Conservation (phyloP, 805 yeast species). For the Danielozyma ontarioensis region DNA sequence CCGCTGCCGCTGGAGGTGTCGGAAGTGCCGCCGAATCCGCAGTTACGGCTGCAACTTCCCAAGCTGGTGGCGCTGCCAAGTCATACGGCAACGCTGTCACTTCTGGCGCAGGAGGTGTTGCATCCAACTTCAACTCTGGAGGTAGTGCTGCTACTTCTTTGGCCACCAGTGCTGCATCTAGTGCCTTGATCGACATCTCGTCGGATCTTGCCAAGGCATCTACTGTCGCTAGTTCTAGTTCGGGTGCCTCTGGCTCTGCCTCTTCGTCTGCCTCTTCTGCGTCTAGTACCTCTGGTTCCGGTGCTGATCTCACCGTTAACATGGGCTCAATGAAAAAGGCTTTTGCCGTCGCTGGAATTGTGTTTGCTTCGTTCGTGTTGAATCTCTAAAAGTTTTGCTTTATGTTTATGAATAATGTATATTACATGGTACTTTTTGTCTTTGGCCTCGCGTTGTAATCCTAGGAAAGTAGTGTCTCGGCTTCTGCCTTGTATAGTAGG, state of each 20-base stretch:
- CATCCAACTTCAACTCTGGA: conserved; percentile 5
- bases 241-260: conserved; percentile 3
- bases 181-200: conserved; percentile 2
- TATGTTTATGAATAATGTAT: too few species aligned
- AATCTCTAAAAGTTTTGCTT: conserved; percentile 10
- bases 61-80: conserved; percentile 6
- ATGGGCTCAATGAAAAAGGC: conserved; percentile 33
- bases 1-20: conserved; percentile 9
- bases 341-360: conserved; percentile 29
- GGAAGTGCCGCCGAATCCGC: conserved; percentile 10
- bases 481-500: too few species aligned
- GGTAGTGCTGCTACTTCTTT: conserved; percentile 6
- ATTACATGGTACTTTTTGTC: not conserved
- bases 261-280: conserved; percentile 6
- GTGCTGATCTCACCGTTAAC: conserved; percentile 8
- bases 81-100: conserved; percentile 6
- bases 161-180: conserved; percentile 7
- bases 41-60: conserved; percentile 8
- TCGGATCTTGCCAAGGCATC: conserved; percentile 3
- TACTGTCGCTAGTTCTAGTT: conserved; percentile 4
- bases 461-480: too few species aligned
- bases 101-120: conserved; percentile 11
- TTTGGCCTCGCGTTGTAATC: too few species aligned
- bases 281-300: conserved; percentile 9
- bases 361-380: conserved; percentile 31